Percentiles rank a stretch among this genome's conserved stretches.
Evolutionary conservation across 164 flowering plant genomes (phyloP).

Genomic region (Cinnamomum chago): DNA sequence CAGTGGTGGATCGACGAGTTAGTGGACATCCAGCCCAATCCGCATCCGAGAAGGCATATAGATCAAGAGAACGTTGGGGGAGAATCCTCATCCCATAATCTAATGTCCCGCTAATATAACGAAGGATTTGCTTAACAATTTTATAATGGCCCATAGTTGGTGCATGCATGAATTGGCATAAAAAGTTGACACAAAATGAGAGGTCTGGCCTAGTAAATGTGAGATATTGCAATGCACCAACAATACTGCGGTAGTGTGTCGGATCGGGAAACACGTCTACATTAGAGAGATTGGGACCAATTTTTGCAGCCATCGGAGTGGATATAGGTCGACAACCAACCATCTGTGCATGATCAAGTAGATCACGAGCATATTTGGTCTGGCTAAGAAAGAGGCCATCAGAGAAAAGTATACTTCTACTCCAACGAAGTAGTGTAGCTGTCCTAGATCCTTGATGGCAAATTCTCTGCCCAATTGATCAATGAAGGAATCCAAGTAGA

Average conservation of each 20-base stretch:
- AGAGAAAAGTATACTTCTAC: background rate
- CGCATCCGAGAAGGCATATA: background rate
- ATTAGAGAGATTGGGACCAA: background rate
- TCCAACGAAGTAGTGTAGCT: background rate
- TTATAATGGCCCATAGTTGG: constrained; percentile 2
- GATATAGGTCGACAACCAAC: background rate
- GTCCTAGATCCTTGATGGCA: too few species aligned
- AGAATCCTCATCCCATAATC: background rate
- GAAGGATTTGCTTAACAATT: background rate
- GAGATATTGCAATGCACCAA: too few species aligned
- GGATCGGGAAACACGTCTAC: background rate
- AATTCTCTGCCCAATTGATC: too few species aligned
- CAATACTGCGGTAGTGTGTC: background rate
- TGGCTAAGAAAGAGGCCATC: background rate
- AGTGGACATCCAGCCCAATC: constrained; percentile 6
- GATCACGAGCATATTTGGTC: background rate
- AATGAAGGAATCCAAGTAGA: too few species aligned
- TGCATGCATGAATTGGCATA: constrained; percentile 15
- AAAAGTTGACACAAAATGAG: constrained; percentile 3
- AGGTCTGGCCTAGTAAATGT: constrained; percentile 12
- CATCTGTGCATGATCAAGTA: background rate
- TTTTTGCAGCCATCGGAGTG: background rate
- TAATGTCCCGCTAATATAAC: constrained; percentile 2
- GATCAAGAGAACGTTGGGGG: background rate
- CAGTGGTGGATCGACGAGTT: background rate